phyloP scores from a whole-genome alignment of 2,329 filamentous ascomycete genomes.

The Ophiostoma fasciatum region DNA sequence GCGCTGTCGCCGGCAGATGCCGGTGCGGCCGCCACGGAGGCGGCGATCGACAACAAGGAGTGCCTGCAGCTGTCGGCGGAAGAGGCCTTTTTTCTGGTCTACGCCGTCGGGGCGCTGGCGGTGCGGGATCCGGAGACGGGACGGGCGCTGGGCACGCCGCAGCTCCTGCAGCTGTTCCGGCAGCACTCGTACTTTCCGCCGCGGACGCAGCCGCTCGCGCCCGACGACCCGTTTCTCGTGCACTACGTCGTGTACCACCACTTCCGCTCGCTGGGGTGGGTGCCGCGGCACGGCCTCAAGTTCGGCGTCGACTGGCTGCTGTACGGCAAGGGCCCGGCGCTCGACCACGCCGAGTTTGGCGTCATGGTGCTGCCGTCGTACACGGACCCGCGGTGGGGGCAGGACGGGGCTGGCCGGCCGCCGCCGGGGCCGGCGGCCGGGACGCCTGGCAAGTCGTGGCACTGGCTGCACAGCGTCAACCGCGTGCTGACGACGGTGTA shows the following conservation, averaged over 20 bases:
- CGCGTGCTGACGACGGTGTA: conserved; percentile 78
- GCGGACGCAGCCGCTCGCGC: conserved; percentile 20
- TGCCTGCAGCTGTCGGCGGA: conserved; percentile 85
- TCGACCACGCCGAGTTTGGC: conserved; percentile 89
- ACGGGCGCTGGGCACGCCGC: conserved; percentile 31
- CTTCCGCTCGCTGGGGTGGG: conserved; percentile 90
- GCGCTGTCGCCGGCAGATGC: neutral
- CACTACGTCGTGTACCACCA: conserved; percentile 90
- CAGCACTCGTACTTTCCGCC: conserved; percentile 56
- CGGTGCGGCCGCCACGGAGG: neutral
- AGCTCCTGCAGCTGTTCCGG: conserved; percentile 54
- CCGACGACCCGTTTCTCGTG: conserved; percentile 74
- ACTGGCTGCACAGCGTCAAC: conserved; percentile 79
- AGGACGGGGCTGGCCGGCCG: conserved; percentile 18
- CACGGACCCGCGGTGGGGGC: conserved; percentile 56
- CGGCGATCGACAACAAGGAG: conserved; percentile 42
- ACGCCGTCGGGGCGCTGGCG: conserved; percentile 59
- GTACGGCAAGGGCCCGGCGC: conserved; percentile 84
- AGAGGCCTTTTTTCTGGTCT: conserved; percentile 82
- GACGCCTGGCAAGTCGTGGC: conserved; percentile 40
- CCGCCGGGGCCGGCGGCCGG: neutral
- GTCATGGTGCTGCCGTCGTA: conserved; percentile 76
- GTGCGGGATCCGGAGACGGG: conserved; percentile 38
- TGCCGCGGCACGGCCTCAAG: conserved; percentile 81
- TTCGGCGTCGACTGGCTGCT: conserved; percentile 93